Evolutionary conservation across 1,284 basidiomycete genomes (phyloP), one percentile per base, ranked within the genome.

Genomic region (Sporisorium graminicola): DNA sequence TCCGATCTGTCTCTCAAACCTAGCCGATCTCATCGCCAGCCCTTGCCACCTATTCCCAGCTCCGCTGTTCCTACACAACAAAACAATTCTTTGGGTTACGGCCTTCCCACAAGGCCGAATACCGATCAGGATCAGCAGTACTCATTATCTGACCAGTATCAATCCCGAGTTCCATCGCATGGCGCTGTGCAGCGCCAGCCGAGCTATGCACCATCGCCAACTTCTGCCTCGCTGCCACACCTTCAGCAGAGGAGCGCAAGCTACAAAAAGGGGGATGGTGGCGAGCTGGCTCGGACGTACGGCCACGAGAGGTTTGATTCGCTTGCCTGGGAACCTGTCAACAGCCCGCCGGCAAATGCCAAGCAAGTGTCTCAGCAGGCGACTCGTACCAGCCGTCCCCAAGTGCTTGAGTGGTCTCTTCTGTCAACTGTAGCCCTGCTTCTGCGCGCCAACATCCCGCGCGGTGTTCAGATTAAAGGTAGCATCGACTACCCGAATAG

Each of bases 401-500:
- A 40, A 29, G 59, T 56, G 42, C 62, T 64, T 85, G 94, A 97
- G 85, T 92, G 94, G 47, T 90, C 93, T 1, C 87, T 97, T 33
- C 88, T 98, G 49, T 94, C 92, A 33, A 92, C 98, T 85, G 89
- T 96, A 33, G 94, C 94, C 5, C 91, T 95, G 8, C 91, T 93
- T 80, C 86, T 98, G 58, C 89, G 92, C 49, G 94, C 97, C 86
- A 91, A 92, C 78, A 92, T 98, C 1, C 92, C 92, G 2, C 89
- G 92, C 52, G 91, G 91, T 14, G 91, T 91, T 4, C 95, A 98
- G 82, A 92, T 95, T 70, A 83, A 84, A 57, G 82, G 83, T 26
- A 82, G 80, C 44, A 74, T 85, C 54, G 67, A 75, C 40, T 85
- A 85, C 42, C 83, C 83, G 1, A 68, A 74, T 37, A 80, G 81